phyloP scores from a whole-genome alignment of 495 filamentous ascomycete species.

The Zalerion maritima region DNA sequence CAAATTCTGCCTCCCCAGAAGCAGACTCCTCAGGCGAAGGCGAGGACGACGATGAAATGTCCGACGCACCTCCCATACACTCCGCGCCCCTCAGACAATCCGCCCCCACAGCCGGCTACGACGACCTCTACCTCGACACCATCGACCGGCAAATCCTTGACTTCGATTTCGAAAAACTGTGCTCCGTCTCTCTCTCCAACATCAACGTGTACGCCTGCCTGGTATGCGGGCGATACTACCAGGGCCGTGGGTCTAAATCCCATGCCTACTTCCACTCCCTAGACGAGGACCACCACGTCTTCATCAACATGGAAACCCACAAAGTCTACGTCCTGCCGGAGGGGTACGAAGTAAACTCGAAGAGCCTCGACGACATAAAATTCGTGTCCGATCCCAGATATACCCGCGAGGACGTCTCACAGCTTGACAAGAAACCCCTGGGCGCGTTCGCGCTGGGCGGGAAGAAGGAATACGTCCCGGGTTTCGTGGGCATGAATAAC shows the following conservation, averaged over 20 bases:
- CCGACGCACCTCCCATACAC: no score
- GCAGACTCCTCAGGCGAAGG: no score
- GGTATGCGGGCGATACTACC: slow-evolving; percentile 95
- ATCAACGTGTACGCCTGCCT: slow-evolving; percentile 98
- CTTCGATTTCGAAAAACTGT: slow-evolving; percentile 97
- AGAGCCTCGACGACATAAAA: slow-evolving; percentile 96
- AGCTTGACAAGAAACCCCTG: slow-evolving; percentile 64
- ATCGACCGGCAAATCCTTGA: slow-evolving; percentile 81
- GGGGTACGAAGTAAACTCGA: slow-evolving; percentile 91
- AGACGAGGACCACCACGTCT: slow-evolving; percentile 89
- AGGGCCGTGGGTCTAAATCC: slow-evolving; percentile 83
- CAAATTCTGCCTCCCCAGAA: no score
- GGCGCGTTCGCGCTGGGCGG: slow-evolving; percentile 64
- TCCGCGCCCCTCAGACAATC: slow-evolving; percentile 46
- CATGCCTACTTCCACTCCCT: slow-evolving; percentile 97
- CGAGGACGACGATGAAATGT: no score
- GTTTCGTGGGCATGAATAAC: slow-evolving; percentile 98
- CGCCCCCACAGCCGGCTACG: slow-evolving; percentile 76
- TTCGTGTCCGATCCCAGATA: slow-evolving; percentile 92
- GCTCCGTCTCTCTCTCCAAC: slow-evolving; percentile 86
- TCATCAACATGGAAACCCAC: slow-evolving; percentile 90
- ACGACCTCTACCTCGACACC: slow-evolving; percentile 94
- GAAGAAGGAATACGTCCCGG: slow-evolving; percentile 75
- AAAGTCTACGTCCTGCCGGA: slow-evolving; percentile 94
- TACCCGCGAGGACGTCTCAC: slow-evolving; percentile 58